Conservation (phyloP, 371 early-diverging fungal species). For the Quaeritorhiza haematococci region DNA sequence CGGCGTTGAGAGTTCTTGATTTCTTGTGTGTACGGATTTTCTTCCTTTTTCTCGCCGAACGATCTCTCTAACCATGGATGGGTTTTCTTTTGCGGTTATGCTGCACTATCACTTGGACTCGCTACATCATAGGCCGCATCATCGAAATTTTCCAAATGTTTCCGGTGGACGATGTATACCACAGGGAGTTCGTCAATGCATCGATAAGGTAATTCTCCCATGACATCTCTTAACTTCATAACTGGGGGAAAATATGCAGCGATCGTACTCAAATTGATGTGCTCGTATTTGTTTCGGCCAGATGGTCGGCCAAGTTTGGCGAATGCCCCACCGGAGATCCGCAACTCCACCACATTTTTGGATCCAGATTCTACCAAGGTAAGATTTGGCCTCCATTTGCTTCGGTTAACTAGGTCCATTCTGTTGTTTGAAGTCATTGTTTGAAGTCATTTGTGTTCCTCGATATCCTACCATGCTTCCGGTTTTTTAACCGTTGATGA, state of each 20-base stretch:
- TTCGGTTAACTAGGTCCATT: no score
- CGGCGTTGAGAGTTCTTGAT: no score
- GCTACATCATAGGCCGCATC: slow-evolving; percentile 10
- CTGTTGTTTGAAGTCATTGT: no score
- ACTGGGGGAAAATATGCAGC: no score
- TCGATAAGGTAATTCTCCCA: slow-evolving; percentile 9
- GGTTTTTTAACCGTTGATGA: no score
- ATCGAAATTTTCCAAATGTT: slow-evolving; percentile 31
- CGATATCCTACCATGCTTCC: no score
- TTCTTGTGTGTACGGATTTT: no score
- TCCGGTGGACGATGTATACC: slow-evolving; percentile 23
- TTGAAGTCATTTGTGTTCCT: no score
- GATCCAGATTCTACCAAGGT: slow-evolving; percentile 51
- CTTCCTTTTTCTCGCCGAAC: not conserved
- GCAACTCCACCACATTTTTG: slow-evolving; percentile 79
- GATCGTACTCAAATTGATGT: no score
- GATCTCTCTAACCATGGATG: not conserved
- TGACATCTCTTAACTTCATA: not conserved
- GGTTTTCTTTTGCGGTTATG: not conserved
- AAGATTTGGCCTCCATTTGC: not conserved
- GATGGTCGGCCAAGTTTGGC: slow-evolving; percentile 65
- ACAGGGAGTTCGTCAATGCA: slow-evolving; percentile 23
- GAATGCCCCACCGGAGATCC: slow-evolving; percentile 69
- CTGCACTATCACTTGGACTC: not conserved
- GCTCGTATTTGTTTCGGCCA: slow-evolving; percentile 20